phyloP scores from a whole-genome alignment of 129 eudicot species.

The Flaveria linearis region DNA sequence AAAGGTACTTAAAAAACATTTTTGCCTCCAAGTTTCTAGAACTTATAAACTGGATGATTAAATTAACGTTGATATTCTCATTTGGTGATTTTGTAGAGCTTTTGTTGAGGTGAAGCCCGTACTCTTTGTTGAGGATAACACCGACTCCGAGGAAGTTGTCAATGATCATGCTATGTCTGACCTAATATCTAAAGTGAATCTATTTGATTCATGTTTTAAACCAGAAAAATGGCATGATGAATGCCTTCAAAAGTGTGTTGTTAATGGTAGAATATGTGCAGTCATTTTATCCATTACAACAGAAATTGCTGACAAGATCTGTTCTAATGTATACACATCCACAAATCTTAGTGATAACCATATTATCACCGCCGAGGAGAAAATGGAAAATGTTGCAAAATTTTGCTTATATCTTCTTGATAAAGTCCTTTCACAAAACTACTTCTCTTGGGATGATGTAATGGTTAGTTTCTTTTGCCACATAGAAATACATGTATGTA shows the following conservation, averaged over 20 bases:
- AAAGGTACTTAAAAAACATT: conserved; percentile 48
- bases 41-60: conserved; percentile 3
- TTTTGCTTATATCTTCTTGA: conserved; percentile 74
- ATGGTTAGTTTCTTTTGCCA: conserved; percentile 52
- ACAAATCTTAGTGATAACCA: conserved; percentile 24
- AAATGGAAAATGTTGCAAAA: conserved; percentile 48
- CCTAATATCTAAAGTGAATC: conserved; percentile 26
- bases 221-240: conserved; percentile 63
- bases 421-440: conserved; percentile 54
- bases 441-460: conserved; percentile 72
- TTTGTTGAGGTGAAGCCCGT: conserved; percentile 86
- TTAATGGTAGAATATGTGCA: conserved; percentile 56
- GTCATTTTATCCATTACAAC: conserved; percentile 57
- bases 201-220: conserved; percentile 54
- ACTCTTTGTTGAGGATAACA: conserved; percentile 52
- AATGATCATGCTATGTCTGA: conserved; percentile 35
- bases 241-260: conserved; percentile 66
- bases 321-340: conserved; percentile 19
- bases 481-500: background rate
- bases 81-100: conserved; percentile 57
- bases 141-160: conserved; percentile 36
- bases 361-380: conserved; percentile 32
- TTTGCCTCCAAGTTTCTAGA: background rate
- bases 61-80: background rate
- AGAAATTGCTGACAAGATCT: conserved; percentile 47